A percentile compares a stretch with the other conserved stretches of the same genome.
Conservation (phyloP, 371 early-diverging fungal genomes). For the Mucor irregularis region DNA sequence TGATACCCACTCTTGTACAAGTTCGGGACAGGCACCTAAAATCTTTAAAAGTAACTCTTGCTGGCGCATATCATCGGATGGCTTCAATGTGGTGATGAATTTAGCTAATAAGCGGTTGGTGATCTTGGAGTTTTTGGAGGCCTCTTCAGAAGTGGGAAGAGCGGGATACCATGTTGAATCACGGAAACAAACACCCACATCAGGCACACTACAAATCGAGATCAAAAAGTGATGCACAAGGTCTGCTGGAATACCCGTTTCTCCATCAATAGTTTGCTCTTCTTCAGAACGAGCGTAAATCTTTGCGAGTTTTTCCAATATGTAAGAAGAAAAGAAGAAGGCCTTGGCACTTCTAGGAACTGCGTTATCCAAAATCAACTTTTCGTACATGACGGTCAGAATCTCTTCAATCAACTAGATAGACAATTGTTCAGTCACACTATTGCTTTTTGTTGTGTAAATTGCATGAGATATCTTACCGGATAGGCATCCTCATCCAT, state of each 20-base stretch:
- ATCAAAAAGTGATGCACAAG: constrained; percentile 72
- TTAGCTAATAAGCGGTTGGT: constrained; percentile 64
- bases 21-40: constrained; percentile 72
- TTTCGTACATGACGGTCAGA: constrained; percentile 55
- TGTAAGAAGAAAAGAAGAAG: constrained; percentile 66
- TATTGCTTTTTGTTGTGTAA: not conserved
- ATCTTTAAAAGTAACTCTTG: constrained; percentile 67
- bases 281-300: constrained; percentile 58
- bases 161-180: constrained; percentile 80
- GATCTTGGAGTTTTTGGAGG: constrained; percentile 36
- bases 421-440: not conserved
- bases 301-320: constrained; percentile 68
- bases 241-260: constrained; percentile 58
- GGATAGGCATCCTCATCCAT: constrained; percentile 66
- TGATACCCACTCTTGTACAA: constrained; percentile 66
- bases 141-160: constrained; percentile 20
- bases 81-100: constrained; percentile 62
- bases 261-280: constrained; percentile 29
- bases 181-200: constrained; percentile 73
- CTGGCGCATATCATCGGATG: constrained; percentile 70
- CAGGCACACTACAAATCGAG: constrained; percentile 73
- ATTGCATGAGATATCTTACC: constrained; percentile 26
- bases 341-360: constrained; percentile 59
- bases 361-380: constrained; percentile 64
- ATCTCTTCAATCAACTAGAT: constrained; percentile 62